A percentile compares a stretch with the other conserved stretches of the same genome.
Evolutionary conservation across 805 yeast species (phyloP).

Genomic region (Metschnikowia borealis): DNA sequence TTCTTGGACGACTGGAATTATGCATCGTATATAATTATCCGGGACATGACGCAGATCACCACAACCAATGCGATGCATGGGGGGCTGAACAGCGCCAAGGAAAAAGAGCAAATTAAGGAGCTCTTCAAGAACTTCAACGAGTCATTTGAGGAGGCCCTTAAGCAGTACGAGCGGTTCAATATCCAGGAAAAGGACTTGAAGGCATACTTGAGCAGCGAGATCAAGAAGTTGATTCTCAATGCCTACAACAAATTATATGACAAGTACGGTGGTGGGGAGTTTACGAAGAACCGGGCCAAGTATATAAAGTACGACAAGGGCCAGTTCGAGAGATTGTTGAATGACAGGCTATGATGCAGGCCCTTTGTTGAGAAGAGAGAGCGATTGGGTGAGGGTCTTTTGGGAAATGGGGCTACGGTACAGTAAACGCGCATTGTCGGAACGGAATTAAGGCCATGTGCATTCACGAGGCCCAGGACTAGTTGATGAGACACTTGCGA

Average conservation of each 20-base stretch:
- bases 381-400: not conserved
- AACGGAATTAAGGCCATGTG: not conserved
- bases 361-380: not conserved
- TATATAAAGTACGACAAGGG: slow-evolving; percentile 61
- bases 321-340: slow-evolving; percentile 36
- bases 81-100: slow-evolving; percentile 50
- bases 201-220: slow-evolving; percentile 63
- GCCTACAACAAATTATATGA: slow-evolving; percentile 82
- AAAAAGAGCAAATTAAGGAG: slow-evolving; percentile 78
- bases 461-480: not conserved
- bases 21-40: slow-evolving; percentile 66
- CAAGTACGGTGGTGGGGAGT: slow-evolving; percentile 65
- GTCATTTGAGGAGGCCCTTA: slow-evolving; percentile 73
- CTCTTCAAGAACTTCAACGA: slow-evolving; percentile 77
- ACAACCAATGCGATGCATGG: slow-evolving; percentile 45
- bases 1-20: slow-evolving; percentile 78
- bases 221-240: slow-evolving; percentile 69
- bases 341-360: slow-evolving; percentile 11
- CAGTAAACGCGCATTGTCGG: not conserved
- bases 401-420: not conserved
- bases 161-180: slow-evolving; percentile 59
- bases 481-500: not conserved
- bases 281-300: slow-evolving; percentile 65
- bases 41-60: slow-evolving; percentile 70
- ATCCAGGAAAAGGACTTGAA: slow-evolving; percentile 66